Evolutionary conservation across 805 yeast species (phyloP), one percentile per base, ranked within the genome.

Genomic region (Suhomyces emberorum): DNA sequence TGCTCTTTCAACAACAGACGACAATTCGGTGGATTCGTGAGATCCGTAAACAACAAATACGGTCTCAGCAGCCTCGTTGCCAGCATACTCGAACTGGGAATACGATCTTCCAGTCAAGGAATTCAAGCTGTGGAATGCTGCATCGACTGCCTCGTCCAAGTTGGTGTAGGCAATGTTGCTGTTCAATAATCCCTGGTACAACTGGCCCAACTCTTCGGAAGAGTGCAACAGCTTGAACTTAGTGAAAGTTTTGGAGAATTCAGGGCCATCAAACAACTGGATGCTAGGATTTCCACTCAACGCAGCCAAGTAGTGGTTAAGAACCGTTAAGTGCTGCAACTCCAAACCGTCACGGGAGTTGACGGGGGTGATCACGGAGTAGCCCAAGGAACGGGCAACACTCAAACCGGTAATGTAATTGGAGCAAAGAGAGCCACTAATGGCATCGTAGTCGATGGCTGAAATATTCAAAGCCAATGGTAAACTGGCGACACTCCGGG

Each of bases 31-130:
- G 12, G 83, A 65, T 55, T 83, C 88, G 28, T 73, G 61, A 27
- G 93, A 70, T 16, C 96, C 95, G 46, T 83, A 79, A n/a, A 81
- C 70, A 22, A 88, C 91, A 57, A 85, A 81, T n/a, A 89, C 85
- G 16, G 83, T 77, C 30, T 76, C 76, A 7, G 95, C 81, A 37
- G 69, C 59, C 7, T 57, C 55, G 36, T 69, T 67, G 35, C 96
- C 96, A 41, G 57, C 63, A 61, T 82, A 87, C 59, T 85, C 87
- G 52, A 85, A 83, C 18, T 81, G 77, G 32, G 70, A 59, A 54
- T 76, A 77, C 12, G 59, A 43, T 11, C 83, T 68, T 23, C 80
- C 81, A 14, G 79, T 61, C n/a, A 70, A 57, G 14, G 62, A 46
- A 62, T 82, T 83, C 52, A 83, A 62, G 28, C 67, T 59, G 4